Conservation (phyloP, 495 filamentous ascomycete species). For the Neurospora sp. region DNA sequence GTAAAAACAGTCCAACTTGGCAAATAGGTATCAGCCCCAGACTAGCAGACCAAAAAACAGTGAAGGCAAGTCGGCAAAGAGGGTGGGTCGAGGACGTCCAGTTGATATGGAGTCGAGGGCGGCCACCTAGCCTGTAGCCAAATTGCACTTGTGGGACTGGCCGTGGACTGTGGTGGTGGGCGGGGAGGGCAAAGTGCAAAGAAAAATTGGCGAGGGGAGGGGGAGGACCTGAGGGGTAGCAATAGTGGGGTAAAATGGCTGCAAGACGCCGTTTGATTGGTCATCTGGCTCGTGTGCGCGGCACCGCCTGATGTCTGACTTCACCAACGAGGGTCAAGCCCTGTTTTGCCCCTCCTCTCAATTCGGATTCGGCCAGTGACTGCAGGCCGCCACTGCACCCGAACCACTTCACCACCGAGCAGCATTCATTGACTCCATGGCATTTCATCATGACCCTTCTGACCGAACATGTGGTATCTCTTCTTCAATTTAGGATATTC, state of each 20-base stretch:
- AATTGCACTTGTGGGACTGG: slow-evolving; percentile 12
- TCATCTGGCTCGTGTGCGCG: slow-evolving; percentile 15
- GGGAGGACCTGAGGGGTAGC: slow-evolving; percentile 18
- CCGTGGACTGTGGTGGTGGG: neutral
- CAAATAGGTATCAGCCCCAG: slow-evolving; percentile 17
- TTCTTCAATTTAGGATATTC: neutral
- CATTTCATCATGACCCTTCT: neutral
- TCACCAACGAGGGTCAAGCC: slow-evolving; percentile 24
- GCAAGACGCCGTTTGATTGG: slow-evolving; percentile 16
- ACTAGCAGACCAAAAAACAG: slow-evolving; percentile 14
- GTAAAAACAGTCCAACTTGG: slow-evolving; percentile 11
- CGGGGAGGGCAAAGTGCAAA: slow-evolving; percentile 12
- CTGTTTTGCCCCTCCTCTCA: slow-evolving; percentile 25
- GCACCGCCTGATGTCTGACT: slow-evolving; percentile 17
- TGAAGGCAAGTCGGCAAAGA: slow-evolving; percentile 8
- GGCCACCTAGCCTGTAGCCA: slow-evolving; percentile 16
- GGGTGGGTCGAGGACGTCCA: neutral
- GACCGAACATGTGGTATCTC: neutral
- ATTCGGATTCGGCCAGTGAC: neutral
- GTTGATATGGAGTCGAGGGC: slow-evolving; percentile 1
- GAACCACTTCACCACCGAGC: neutral
- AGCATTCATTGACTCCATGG: neutral
- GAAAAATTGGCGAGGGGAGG: slow-evolving; percentile 10
- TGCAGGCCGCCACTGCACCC: neutral
- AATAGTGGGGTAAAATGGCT: slow-evolving; percentile 18